A percentile compares a stretch with the other conserved stretches of the same genome.
Evolutionary conservation across 768 basidiomycete species (phyloP).

Genomic region (Tulasnella sp.): DNA sequence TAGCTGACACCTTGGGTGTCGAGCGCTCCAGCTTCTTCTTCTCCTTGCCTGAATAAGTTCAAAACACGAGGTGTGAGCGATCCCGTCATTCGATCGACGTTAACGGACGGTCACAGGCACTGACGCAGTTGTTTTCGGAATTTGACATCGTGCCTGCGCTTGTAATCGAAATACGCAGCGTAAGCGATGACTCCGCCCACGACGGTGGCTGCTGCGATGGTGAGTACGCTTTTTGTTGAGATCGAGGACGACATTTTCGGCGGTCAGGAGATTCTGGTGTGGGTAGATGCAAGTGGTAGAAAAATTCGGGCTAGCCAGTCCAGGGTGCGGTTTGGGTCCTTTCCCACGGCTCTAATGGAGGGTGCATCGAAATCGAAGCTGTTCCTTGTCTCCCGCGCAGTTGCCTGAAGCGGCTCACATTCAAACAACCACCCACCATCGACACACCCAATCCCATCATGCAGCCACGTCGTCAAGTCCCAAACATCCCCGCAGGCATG

Average conservation of each 20-base stretch:
- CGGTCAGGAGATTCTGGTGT: neutral
- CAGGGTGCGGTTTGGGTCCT: neutral
- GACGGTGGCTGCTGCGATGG: conserved; percentile 37
- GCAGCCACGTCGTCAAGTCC: neutral
- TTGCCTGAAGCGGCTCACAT: neutral
- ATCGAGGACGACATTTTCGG: conserved; percentile 4
- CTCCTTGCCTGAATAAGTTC: conserved; percentile 56
- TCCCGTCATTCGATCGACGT: neutral
- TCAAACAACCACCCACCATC: neutral
- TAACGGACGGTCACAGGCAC: conserved; percentile 22
- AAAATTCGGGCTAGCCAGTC: conserved; percentile 3
- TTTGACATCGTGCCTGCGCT: conserved; percentile 69
- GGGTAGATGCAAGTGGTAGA: conserved; percentile 9
- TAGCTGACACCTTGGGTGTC: conserved; percentile 22
- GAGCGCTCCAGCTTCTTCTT: conserved; percentile 73
- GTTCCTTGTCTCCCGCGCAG: neutral
- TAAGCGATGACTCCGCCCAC: conserved; percentile 55
- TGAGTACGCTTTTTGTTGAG: conserved; percentile 20
- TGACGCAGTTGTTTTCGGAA: conserved; percentile 84
- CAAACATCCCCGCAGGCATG: neutral
- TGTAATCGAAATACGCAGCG: conserved; percentile 90
- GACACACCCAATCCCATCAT: neutral
- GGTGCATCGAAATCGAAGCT: neutral
- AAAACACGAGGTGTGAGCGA: neutral
- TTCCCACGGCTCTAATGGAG: neutral